phyloP scores from a whole-genome alignment of 2,329 filamentous ascomycete species.

The Dothistroma pini region DNA sequence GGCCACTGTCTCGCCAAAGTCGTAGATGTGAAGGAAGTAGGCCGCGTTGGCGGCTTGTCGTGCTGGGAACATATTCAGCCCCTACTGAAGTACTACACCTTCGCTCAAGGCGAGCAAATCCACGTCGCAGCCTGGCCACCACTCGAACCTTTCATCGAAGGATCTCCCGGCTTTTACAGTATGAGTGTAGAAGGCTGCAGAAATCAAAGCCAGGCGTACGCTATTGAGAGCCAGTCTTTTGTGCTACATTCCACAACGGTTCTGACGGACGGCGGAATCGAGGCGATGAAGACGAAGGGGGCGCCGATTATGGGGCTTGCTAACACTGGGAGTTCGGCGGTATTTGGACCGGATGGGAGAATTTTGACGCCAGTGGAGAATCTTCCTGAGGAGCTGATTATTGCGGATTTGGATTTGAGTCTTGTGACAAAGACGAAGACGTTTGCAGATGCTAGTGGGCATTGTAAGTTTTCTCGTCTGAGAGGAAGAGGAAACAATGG shows the following conservation, averaged over 20 bases:
- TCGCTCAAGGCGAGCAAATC: constrained; percentile 38
- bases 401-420: constrained; percentile 50
- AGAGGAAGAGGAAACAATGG: too few species aligned
- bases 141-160: constrained; percentile 31
- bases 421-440: constrained; percentile 40
- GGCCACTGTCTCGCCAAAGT: constrained; percentile 36
- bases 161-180: constrained; percentile 33
- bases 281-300: constrained; percentile 41
- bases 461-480: constrained; percentile 33
- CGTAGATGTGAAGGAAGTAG: constrained; percentile 31
- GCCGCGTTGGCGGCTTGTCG: constrained; percentile 35
- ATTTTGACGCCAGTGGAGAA: constrained; percentile 40
- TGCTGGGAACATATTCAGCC: constrained; percentile 45
- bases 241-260: constrained; percentile 54
- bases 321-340: constrained; percentile 48
- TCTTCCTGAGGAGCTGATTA: constrained; percentile 47
- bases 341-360: constrained; percentile 53
- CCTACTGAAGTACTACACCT: constrained; percentile 42
- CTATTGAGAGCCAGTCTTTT: constrained; percentile 54
- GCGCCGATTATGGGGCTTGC: constrained; percentile 41
- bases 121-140: constrained; percentile 44
- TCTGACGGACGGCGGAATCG: constrained; percentile 44
- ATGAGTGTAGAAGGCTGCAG: constrained; percentile 42
- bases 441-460: constrained; percentile 48
- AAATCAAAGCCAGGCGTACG: constrained; percentile 52